A percentile compares a stretch with the other conserved stretches of the same genome.
These are phyloP conservation scores for Rhodotorula sphaerocarpa DNA, from an alignment of 768 basidiomycete species.

Conservation along the genomic window DNA sequence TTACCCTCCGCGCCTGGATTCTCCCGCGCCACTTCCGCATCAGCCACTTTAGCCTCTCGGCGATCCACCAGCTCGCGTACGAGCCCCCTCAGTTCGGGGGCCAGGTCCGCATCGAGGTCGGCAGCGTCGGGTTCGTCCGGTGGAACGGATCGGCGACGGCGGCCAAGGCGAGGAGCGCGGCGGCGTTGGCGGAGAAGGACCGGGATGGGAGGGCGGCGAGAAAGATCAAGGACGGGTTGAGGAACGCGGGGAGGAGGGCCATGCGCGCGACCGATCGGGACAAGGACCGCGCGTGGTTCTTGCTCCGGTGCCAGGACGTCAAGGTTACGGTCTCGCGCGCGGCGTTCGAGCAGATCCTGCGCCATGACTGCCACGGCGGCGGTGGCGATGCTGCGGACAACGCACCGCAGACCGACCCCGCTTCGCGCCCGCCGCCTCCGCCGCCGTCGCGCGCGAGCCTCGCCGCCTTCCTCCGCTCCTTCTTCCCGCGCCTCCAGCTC, in stretches of 20 bases:
- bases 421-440: too few relatives aligned
- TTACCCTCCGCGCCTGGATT: conserved; percentile 14
- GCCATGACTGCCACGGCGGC: neutral
- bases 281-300: conserved; percentile 13
- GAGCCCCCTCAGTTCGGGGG: neutral
- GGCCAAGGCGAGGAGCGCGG: too few relatives aligned
- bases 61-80: conserved; percentile 16
- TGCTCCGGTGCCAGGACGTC: conserved; percentile 9
- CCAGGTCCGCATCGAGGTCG: conserved; percentile 5
- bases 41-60: conserved; percentile 12
- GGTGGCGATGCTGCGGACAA: too few relatives aligned
- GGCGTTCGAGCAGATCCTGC: neutral
- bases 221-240: neutral
- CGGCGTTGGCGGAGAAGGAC: neutral
- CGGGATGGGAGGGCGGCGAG: neutral
- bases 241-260: neutral
- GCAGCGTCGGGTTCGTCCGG: neutral
- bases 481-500: neutral
- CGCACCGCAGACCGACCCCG: too few relatives aligned
- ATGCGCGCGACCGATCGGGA: neutral
- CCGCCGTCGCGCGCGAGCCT: neutral
- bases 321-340: neutral
- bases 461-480: neutral
- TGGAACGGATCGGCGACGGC: neutral
- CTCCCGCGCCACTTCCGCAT: conserved; percentile 9